Percentiles rank a stretch among this genome's conserved stretches.
phyloP scores from a whole-genome alignment of 176 grass and related monocot species.

The Aegilops umbellulata region DNA sequence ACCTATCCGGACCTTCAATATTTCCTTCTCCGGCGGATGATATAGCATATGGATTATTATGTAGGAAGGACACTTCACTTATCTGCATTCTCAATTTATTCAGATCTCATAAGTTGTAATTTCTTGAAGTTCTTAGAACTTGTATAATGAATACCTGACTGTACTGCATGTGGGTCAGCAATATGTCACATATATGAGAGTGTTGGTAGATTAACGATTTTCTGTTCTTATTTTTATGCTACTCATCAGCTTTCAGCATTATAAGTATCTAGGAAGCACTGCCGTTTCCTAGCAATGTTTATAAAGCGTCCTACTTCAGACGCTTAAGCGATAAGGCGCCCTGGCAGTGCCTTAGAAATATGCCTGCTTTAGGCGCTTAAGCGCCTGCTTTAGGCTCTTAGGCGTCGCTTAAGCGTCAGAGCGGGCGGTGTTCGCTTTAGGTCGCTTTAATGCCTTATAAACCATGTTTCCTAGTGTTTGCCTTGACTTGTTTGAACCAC shows the following conservation, averaged over 20 bases:
- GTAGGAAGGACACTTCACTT: neutral
- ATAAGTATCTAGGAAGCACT: neutral
- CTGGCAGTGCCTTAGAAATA: too few relatives aligned
- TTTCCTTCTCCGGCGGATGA: neutral
- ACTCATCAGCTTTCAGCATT: neutral
- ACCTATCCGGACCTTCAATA: neutral
- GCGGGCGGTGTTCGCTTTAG: too few relatives aligned
- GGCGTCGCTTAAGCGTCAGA: too few relatives aligned
- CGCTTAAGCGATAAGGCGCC: too few relatives aligned
- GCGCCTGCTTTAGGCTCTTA: too few relatives aligned
- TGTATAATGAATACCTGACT: neutral
- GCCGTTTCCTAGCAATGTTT: neutral
- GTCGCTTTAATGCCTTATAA: too few relatives aligned
- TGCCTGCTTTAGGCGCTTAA: too few relatives aligned
- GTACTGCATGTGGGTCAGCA: neutral
- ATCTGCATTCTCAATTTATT: slow-evolving; percentile 15
- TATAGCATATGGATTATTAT: slow-evolving; percentile 4
- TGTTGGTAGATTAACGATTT: neutral
- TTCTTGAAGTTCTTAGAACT: neutral
- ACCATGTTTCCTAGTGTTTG: neutral
- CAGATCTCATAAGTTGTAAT: neutral
- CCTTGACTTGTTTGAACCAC: neutral
- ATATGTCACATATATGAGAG: neutral
- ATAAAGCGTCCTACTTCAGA: too few relatives aligned
- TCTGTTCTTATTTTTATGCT: neutral